Evolutionary conservation across 306 rosid genomes (phyloP), one percentile per base, ranked within the genome.

Genomic region (Sophora flavescens): DNA sequence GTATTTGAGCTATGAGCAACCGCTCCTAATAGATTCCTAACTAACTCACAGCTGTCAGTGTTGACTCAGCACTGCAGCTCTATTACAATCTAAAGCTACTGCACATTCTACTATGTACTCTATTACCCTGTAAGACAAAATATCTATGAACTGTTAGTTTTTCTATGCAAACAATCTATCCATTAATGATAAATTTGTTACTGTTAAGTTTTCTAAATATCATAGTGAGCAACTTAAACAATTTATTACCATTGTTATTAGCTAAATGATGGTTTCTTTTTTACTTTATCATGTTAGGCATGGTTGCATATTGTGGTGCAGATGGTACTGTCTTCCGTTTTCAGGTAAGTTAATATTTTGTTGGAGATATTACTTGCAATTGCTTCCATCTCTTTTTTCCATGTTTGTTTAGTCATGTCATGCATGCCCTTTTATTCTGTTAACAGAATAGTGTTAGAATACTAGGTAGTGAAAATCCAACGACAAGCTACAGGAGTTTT

Each of bases 261-360:
- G 28, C 72, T 42, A 52, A 63, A 35, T 47, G 53, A 66, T 45
- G 22, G 54, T 16, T 18, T 78, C 54, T n/a, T 16, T 18, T 78
- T 60, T n/a, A 14, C 32, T 47, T 18, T 75, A 18, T 50, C 57
- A 79, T 88, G n/a, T 61, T 64, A 94, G 98, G 98, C 79, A 88
- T 92, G 92, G 96, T 67, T 80, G 97, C 98, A 68, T 95, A 87
- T 72, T 92, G 97, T 39, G 42, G 95, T 81, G 92, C 89, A 18
- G 97, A 95, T 72, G 98, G 98, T 76, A 56, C 83, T 77, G 93
- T 84, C 71, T 8, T 88, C 63, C 96, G 91, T 74, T 95, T 81
- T 78, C 97, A 92, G 92, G 98, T 92, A 77, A 80, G 62, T 80
- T 61, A 72, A 47, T 71, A 71, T 80, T 50, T 36, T 41, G 30